A percentile compares a stretch with the other conserved stretches of the same genome.
Conservation (phyloP, 768 basidiomycete genomes). For the Tulasnella sp. region DNA sequence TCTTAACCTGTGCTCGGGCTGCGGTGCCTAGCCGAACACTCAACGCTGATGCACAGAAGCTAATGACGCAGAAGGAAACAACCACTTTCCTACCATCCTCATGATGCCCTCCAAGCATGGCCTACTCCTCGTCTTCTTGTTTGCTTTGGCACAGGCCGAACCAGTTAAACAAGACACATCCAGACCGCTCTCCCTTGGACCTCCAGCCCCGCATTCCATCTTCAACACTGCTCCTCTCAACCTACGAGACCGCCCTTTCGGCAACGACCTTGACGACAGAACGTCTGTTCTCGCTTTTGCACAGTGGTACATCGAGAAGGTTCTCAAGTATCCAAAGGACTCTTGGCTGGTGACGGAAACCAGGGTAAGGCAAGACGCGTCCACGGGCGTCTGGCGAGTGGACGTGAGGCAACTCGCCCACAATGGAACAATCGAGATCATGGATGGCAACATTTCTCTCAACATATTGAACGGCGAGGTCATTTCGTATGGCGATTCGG, state of each 20-base stretch:
- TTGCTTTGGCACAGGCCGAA: neutral
- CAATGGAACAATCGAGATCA: conserved; percentile 83
- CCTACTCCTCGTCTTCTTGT: neutral
- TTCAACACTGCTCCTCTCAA: conserved; percentile 43
- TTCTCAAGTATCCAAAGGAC: conserved; percentile 49
- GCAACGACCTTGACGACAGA: conserved; percentile 39
- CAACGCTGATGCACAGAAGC: no score
- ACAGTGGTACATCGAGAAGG: conserved; percentile 58
- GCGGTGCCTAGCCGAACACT: no score
- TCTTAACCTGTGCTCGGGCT: no score
- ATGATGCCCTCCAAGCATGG: neutral
- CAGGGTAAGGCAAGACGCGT: conserved; percentile 77
- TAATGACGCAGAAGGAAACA: no score
- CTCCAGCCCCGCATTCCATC: conserved; percentile 67
- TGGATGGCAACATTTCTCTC: conserved; percentile 89
- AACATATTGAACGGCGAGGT: conserved; percentile 85
- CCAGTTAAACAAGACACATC: neutral
- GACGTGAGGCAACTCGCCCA: conserved; percentile 74
- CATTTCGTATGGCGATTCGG: conserved; percentile 88
- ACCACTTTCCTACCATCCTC: no score
- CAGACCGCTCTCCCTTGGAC: conserved; percentile 79
- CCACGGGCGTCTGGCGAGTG: conserved; percentile 85
- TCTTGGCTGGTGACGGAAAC: conserved; percentile 61
- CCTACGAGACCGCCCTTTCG: conserved; percentile 44
- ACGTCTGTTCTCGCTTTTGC: conserved; percentile 65